Evolutionary conservation across 2,329 filamentous ascomycete species (phyloP), one percentile per base, ranked within the genome.

Genomic region (Colletotrichum scovillei): DNA sequence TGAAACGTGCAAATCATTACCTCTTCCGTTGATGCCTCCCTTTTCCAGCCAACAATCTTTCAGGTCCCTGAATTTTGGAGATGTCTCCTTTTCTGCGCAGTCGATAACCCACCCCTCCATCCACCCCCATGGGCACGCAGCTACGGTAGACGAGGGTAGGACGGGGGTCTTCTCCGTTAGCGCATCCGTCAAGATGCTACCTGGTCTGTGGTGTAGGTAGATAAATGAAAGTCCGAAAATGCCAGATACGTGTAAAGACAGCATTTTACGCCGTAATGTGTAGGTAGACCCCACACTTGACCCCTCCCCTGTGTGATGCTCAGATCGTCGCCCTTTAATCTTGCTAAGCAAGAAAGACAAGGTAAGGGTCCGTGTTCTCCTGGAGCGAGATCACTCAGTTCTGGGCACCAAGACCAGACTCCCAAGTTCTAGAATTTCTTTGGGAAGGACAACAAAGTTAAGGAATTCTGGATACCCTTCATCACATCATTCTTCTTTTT

Each of bases 241-340:
- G 19, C 8, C 42, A 49, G 19, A n/a, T 49, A 49, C 42, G 42
- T 22, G 42, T 49, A 49, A 49, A 49, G 42, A 19, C 16, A 22
- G 42, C 38, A 3, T 19, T 42, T 42, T 42, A 16, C 38, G 16
- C 42, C 19, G 19, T 49, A 49, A n/a, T 49, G 42, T n/a, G 8
- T 49, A 49, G 42, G 42, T 49, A 49, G 19, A 9, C 19, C 19
- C 42, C 42, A 49, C 42, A 49, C 19, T 49, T 49, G 42, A 53
- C 38, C 28, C 68, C 57, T 57, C 35, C 65, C 65, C n/a, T 35
- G 67, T 32, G 12, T 14, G 59, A 62, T 65, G 26, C 3, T 62
- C 66, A 14, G 55, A 57, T 65, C 38, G 46, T 52, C 55, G 60
- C 55, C 55, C 57, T 62, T 52, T 52, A 57, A 62, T 62, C 11